A percentile compares a stretch with the other conserved stretches of the same genome.
Conservation (phyloP, 306 rosid species). For the Vicia sativa region DNA sequence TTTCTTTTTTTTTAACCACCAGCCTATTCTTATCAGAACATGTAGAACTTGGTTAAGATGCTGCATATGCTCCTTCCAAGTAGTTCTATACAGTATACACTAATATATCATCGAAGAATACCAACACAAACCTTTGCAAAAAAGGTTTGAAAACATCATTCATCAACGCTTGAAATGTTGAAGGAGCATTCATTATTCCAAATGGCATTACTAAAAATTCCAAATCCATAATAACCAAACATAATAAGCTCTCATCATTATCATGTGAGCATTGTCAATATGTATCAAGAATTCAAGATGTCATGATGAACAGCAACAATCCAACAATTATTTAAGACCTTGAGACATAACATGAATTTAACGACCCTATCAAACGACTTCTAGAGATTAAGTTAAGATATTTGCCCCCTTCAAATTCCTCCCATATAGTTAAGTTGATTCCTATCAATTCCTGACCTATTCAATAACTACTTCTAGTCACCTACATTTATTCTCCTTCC, state of each 20-base stretch:
- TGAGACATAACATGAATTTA: slow-evolving; percentile 3
- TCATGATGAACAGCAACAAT: background rate
- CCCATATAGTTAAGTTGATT: background rate
- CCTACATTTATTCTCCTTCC: background rate
- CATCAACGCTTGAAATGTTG: background rate
- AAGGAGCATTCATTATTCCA: background rate
- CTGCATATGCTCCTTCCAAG: background rate
- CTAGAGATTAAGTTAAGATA: background rate
- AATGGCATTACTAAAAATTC: background rate
- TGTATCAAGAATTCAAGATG: background rate
- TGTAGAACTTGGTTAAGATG: background rate
- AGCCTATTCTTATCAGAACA: background rate
- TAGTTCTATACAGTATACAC: background rate
- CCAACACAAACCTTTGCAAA: background rate
- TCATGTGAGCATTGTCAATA: background rate
- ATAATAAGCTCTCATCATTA: slow-evolving; percentile 5
- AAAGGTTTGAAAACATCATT: background rate
- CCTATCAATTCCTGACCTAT: slow-evolving; percentile 5
- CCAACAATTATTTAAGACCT: background rate
- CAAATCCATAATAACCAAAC: background rate
- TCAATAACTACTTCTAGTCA: slow-evolving; percentile 6
- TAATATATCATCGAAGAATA: background rate
- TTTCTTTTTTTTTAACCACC: background rate
- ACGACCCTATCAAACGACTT: background rate
- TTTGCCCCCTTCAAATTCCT: slow-evolving; percentile 22